Conservation (phyloP, 1,284 basidiomycete species). For the Fomitopsis schrenkii region DNA sequence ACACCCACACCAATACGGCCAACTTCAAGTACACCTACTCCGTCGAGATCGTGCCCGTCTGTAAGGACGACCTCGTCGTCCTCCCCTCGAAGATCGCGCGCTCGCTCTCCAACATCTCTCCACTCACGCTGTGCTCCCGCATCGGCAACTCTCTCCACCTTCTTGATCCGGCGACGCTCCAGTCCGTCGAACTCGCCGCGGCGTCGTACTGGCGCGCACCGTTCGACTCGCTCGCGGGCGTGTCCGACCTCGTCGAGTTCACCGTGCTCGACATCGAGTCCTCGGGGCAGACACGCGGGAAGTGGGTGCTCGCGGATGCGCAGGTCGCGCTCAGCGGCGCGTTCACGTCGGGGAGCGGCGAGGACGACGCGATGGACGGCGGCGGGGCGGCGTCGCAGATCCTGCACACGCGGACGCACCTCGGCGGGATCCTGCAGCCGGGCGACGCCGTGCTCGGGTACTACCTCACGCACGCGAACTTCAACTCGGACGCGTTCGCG, state of each 20-base stretch:
- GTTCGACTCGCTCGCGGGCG: constrained; percentile 79
- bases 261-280: constrained; percentile 94
- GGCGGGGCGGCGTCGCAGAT: constrained; percentile 65
- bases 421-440: constrained; percentile 92
- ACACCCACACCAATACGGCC: constrained; percentile 89
- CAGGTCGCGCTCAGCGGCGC: constrained; percentile 89
- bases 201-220: constrained; percentile 91
- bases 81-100: constrained; percentile 83
- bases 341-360: constrained; percentile 42
- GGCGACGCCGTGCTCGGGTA: constrained; percentile 94
- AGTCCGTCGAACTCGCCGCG: constrained; percentile 76
- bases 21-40: constrained; percentile 99
- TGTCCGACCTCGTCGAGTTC: constrained; percentile 91
- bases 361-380: constrained; percentile 56
- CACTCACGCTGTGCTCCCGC: constrained; percentile 84
- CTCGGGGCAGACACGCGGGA: constrained; percentile 64
- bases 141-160: constrained; percentile 92
- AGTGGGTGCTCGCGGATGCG: constrained; percentile 87
- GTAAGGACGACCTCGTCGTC: constrained; percentile 97
- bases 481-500: constrained; percentile 88
- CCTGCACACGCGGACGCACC: constrained; percentile 94
- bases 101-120: constrained; percentile 83
- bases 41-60: constrained; percentile 94
- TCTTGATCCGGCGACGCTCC: constrained; percentile 86
- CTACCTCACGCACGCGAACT: constrained; percentile 86